Evolutionary conservation across 768 basidiomycete genomes (phyloP), one percentile per base, ranked within the genome.

Genomic region (Lepiota venenata): DNA sequence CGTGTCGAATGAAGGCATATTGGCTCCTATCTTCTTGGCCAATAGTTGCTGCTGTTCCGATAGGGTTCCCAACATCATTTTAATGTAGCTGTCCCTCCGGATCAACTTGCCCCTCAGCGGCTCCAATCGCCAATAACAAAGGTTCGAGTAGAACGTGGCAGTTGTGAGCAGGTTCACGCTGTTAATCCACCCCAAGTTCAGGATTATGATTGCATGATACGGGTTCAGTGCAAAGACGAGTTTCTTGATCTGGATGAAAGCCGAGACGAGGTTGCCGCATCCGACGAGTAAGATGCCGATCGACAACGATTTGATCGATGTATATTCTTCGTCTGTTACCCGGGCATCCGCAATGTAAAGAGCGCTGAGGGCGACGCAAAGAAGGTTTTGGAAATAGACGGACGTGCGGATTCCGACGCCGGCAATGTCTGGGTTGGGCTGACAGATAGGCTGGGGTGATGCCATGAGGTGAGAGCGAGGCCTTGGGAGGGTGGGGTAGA

Each of bases 181-280:
- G 44, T 62, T 64, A 51, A 62, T 63, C 64, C 67, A 68, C 52
- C 61, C 62, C 43, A 63, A 57, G 40, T 57, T 59, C 40, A 67
- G 65, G 22, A 69, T 50, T 41, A 66, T 53, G 27, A 48, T 54
- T 5, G 52, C 60, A 47, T 67, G 63, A 49, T 59, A 64, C 27
- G 40, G 53, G 2, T 62, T 50, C 6, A 69, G 18, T 11, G 50
- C 54, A 3, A 22, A 6, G 9, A 32, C 6, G 32, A 7, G 32
- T 0, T 53, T 61, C 32, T 16, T 16, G 1, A 59, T 62, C 50
- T 66, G 52, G n/a, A 66, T 56, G 21, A 65, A 56, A 5, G 65
- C 59, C 0, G 65, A 60, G 22, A 69, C 47, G 1, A 69, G 58
- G 8, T 65, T 55, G 42, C 61, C 66, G 40, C 64, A 66, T 0